Evolutionary conservation across 768 basidiomycete genomes (phyloP).

Genomic region (Thelephora aurantiotincta): DNA sequence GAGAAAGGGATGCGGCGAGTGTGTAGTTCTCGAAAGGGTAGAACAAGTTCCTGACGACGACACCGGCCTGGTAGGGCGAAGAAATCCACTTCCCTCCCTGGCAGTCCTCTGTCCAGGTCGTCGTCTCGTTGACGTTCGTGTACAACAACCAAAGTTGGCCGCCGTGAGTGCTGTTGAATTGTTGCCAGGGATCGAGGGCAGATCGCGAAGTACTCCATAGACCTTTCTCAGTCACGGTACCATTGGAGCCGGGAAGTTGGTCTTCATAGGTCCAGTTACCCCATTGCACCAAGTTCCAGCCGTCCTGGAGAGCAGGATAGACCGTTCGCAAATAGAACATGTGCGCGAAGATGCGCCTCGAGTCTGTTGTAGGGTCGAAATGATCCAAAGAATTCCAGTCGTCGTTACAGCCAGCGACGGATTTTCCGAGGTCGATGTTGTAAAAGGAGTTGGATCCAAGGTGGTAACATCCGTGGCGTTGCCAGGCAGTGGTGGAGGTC

Average conservation of each 20-base stretch:
- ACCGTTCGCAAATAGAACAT: slow-evolving; percentile 54
- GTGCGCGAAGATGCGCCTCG: slow-evolving; percentile 58
- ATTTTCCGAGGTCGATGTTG: slow-evolving; percentile 77
- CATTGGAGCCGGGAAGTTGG: slow-evolving; percentile 74
- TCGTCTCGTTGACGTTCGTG: slow-evolving; percentile 72
- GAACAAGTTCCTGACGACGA: slow-evolving; percentile 57
- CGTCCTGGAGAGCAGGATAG: slow-evolving; percentile 74
- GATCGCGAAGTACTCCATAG: slow-evolving; percentile 72
- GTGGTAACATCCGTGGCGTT: slow-evolving; percentile 83
- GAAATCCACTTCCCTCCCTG: slow-evolving; percentile 50
- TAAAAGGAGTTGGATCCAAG: slow-evolving; percentile 89
- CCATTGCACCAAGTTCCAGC: slow-evolving; percentile 68
- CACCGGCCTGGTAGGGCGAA: slow-evolving; percentile 55
- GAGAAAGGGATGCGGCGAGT: slow-evolving; percentile 48
- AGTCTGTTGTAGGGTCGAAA: slow-evolving; percentile 80
- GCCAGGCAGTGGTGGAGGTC: slow-evolving; percentile 76
- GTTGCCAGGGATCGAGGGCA: slow-evolving; percentile 44
- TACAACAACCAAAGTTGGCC: slow-evolving; percentile 77
- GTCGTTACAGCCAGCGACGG: slow-evolving; percentile 73
- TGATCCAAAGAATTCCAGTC: slow-evolving; percentile 91
- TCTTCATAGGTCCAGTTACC: slow-evolving; percentile 79
- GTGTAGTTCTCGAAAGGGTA: slow-evolving; percentile 73
- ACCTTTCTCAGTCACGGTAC: slow-evolving; percentile 72
- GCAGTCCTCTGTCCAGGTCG: slow-evolving; percentile 53
- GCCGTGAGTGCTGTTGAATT: slow-evolving; percentile 39